Evolutionary conservation across 2,329 filamentous ascomycete species (phyloP), one percentile per base, ranked within the genome.

Genomic region (Verticillium klebahnii): DNA sequence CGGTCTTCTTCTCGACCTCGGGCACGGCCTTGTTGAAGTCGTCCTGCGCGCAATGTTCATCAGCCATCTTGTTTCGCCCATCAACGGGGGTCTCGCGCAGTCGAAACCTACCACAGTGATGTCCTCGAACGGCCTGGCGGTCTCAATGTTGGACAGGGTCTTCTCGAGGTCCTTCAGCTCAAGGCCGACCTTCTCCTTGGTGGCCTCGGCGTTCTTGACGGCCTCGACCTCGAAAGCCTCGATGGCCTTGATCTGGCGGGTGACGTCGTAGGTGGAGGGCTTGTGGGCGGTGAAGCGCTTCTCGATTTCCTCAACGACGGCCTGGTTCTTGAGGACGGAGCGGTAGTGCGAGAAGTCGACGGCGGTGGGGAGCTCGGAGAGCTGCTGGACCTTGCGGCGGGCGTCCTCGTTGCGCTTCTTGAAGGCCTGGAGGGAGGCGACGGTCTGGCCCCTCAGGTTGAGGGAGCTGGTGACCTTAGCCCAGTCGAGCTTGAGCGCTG

Each of bases 331-430:
- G 72, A 99, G 89, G 71, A 91, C 75, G 75, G 84, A 84, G 80
- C 93, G 93, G 91, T 98, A 99, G 80, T 94, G 86, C 70, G 87
- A 79, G 82, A 99, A 98, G 85, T 99, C 93, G 81, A 99, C 87
- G 63, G 87, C 86, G 73, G 92, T 92, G 68, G 94, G 83, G 77
- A 90, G 89, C 80, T 97, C 92, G 67, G 87, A 88, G 63, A 99
- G 92, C 66, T 87, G 73, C 79, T 90, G 88, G 65, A 99, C 85
- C 82, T 94, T 94, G 84, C 95, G 94, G 81, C 94, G 93, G 76
- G 92, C 94, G 78, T 97, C 93, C 77, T 99, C 95, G 85, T 98
- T 97, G 83, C 95, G 93, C 89, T 97, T 95, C 88, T 99, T 99
- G 90, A 99, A 99, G 69, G 92, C 87, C 78, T 94, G 90, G 66